A percentile compares a stretch with the other conserved stretches of the same genome.
Evolutionary conservation across 352 stramenopile genomes (phyloP).

Genomic region (Albugo candida): DNA sequence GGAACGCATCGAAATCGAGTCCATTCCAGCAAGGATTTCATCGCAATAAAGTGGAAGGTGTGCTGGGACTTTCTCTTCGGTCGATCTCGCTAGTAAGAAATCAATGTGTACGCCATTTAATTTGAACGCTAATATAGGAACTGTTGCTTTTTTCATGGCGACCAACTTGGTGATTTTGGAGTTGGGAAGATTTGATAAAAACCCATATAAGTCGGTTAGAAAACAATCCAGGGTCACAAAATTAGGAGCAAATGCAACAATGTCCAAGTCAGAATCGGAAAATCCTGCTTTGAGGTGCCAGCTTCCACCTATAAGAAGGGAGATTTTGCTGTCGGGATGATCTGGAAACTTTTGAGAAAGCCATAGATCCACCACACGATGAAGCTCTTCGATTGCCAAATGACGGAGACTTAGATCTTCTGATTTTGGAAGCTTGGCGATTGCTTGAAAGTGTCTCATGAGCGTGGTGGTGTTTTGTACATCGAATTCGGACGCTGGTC

Average conservation of each 20-base stretch:
- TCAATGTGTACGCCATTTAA: constrained; percentile 46
- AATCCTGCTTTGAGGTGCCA: constrained; percentile 67
- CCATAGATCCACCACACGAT: constrained; percentile 51
- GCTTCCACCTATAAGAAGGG: constrained; percentile 50
- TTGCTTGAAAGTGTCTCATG: constrained; percentile 58
- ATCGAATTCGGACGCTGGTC: constrained; percentile 50
- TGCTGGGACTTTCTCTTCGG: constrained; percentile 28
- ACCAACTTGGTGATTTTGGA: constrained; percentile 35
- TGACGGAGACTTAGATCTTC: constrained; percentile 55
- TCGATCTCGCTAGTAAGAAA: constrained; percentile 52
- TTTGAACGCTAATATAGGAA: constrained; percentile 58
- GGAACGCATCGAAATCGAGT: constrained; percentile 48
- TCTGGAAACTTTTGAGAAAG: constrained; percentile 25
- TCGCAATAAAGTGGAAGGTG: constrained; percentile 58
- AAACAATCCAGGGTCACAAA: constrained; percentile 41
- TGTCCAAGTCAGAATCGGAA: constrained; percentile 56
- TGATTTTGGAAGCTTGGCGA: constrained; percentile 28
- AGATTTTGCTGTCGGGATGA: constrained; percentile 19
- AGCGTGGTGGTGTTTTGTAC: constrained; percentile 58
- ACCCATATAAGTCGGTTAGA: constrained; percentile 35
- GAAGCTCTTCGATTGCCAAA: constrained; percentile 54
- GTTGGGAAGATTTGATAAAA: constrained; percentile 14
- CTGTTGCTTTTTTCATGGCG: constrained; percentile 43
- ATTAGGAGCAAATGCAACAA: constrained; percentile 49
- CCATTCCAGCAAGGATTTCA: constrained; percentile 53